Conservation (phyloP, 228 moss, liverwort and hornwort genomes). For the Sphagnum fallax region DNA sequence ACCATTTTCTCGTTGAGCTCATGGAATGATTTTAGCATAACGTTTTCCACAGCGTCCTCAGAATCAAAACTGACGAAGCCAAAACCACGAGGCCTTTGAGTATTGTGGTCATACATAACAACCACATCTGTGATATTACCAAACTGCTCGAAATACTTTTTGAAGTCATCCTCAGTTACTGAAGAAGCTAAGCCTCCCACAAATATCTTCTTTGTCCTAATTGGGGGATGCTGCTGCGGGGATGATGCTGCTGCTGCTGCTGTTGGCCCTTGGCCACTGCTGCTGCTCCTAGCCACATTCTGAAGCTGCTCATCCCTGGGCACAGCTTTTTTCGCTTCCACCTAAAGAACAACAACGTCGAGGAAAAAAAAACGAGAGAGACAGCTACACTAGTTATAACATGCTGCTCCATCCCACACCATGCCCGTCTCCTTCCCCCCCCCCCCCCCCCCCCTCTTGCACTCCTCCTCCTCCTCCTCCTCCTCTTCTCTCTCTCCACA, state of each 20-base stretch:
- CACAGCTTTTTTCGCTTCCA: slow-evolving; percentile 99
- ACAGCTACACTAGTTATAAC: slow-evolving; percentile 66
- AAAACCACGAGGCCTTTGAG: slow-evolving; percentile 96
- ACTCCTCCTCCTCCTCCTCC: too few species aligned
- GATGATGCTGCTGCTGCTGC: slow-evolving; percentile 41
- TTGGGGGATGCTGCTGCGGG: too few species aligned
- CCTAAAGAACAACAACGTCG: slow-evolving; percentile 30
- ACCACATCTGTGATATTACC: slow-evolving; percentile 98
- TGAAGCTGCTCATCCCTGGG: slow-evolving; percentile 95
- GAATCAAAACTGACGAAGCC: slow-evolving; percentile 99
- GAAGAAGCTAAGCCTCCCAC: slow-evolving; percentile 98
- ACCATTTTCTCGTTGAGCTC: slow-evolving; percentile 99
- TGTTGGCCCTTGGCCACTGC: slow-evolving; percentile 73
- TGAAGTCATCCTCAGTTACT: slow-evolving; percentile 98
- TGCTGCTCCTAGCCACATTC: slow-evolving; percentile 88
- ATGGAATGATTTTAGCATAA: slow-evolving; percentile 94
- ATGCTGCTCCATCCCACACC: slow-evolving; percentile 18
- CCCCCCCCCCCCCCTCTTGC: too few species aligned
- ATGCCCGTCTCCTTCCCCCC: background rate
- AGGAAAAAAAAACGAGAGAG: slow-evolving; percentile 9
- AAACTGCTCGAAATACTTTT: slow-evolving; percentile 99
- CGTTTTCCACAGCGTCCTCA: slow-evolving; percentile 97
- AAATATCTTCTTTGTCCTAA: slow-evolving; percentile 97
- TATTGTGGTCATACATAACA: slow-evolving; percentile 99
- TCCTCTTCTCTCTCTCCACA: too few species aligned